phyloP scores from a whole-genome alignment of 495 filamentous ascomycete species.

The Trichoderma erinaceum region DNA sequence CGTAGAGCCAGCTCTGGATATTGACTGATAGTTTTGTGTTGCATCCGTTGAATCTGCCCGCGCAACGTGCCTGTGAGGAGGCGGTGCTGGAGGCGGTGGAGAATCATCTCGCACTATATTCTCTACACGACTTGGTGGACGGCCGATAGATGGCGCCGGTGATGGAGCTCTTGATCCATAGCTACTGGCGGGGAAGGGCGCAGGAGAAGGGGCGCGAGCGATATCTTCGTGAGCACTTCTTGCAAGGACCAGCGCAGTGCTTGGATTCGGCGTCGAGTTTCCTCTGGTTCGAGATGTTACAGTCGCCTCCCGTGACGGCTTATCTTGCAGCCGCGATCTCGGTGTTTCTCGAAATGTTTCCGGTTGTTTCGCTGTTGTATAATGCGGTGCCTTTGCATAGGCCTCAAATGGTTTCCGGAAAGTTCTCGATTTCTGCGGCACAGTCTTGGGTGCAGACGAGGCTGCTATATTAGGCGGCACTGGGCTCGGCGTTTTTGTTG shows the following conservation, averaged over 20 bases:
- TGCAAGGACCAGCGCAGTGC: slow-evolving; percentile 19
- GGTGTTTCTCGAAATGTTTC: slow-evolving; percentile 31
- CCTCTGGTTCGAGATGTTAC: slow-evolving; percentile 30
- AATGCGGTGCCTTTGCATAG: slow-evolving; percentile 54
- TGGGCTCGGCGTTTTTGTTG: slow-evolving; percentile 70
- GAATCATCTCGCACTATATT: slow-evolving; percentile 26
- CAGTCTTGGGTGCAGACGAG: slow-evolving; percentile 46
- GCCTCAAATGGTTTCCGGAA: slow-evolving; percentile 68
- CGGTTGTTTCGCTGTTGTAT: slow-evolving; percentile 45
- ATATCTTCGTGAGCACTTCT: slow-evolving; percentile 24
- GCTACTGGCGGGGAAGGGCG: slow-evolving; percentile 41
- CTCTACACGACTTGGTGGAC: slow-evolving; percentile 21
- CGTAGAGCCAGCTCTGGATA: slow-evolving; percentile 19
- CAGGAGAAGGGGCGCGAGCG: slow-evolving; percentile 30
- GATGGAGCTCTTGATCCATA: slow-evolving; percentile 50
- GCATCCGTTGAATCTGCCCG: neutral
- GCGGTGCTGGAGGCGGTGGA: slow-evolving; percentile 48
- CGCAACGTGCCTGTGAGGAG: slow-evolving; percentile 42
- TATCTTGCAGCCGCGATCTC: neutral
- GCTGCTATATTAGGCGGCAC: slow-evolving; percentile 47
- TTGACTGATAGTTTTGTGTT: neutral
- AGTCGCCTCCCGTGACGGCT: slow-evolving; percentile 29
- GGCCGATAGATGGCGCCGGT: slow-evolving; percentile 40
- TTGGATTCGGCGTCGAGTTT: slow-evolving; percentile 23
- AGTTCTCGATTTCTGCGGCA: slow-evolving; percentile 53